Base-by-base conservation (phyloP, 352 stramenopile genomes). In the Peronospora destructor region DNA sequence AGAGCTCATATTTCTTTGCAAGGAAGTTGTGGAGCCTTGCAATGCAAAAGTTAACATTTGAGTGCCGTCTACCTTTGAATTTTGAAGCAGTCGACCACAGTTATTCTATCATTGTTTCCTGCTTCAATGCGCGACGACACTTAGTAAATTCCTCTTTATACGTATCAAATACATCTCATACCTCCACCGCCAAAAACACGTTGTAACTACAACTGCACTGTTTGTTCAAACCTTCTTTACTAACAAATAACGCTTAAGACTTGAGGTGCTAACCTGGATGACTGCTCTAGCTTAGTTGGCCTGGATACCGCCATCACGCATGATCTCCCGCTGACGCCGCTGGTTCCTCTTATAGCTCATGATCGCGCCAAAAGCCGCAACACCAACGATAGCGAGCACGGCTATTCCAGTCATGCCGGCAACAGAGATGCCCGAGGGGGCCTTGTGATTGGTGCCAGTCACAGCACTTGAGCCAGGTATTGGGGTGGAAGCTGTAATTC, bases 331-430 rank as follows among this genome's bases (percentile, higher is more conserved):
- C 64, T 89, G 78, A 30, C 75, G 71, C 47, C 65, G 57, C 68
- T 89, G 74, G 63, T 89, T 89, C 64, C 72, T 89, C 51, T 72
- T 73, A 65, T 89, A 89, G 64, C 78, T 87, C 48, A 73, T 60
- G 46, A 85, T 66, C 17, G 82, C 64, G 32, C 66, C 74, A 17
- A 79, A 41, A 25, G 64, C 71, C 5, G 71, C 75, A 39, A 86
- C 43, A 41, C 55, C 61, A 17, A 80, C 73, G 28, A 77, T 68
- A 29, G 54, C 68, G n/a, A 87, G 39, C 34, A 89, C 69, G 34
- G 84, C 62, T 16, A 72, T 66, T 29, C 78, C 78, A 10, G 71
- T 75, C 43, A 83, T 38, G n/a, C 78, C 78, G 6, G 65, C 66
- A 47, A 70, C 61, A 44, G 78, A 87, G 34, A 89, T 61, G 1